phyloP scores from a whole-genome alignment of 257 asterid species.

The Mitragyna speciosa region DNA sequence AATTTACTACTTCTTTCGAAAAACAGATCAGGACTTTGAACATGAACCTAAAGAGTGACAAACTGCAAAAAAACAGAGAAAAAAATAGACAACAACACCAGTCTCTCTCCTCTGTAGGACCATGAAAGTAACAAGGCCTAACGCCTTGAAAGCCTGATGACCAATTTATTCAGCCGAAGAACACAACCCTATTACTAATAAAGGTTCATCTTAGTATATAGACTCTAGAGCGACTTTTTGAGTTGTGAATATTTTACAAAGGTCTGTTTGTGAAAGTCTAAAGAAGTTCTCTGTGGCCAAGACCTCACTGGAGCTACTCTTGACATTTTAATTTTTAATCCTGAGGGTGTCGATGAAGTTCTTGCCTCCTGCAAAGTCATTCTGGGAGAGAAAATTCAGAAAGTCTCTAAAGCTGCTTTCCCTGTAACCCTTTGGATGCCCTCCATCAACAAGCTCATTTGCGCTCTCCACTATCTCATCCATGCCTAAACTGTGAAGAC shows the following conservation, averaged over 20 bases:
- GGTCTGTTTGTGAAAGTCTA: background rate
- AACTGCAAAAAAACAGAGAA: background rate
- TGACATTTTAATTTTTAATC: constrained; percentile 9
- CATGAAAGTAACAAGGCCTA: background rate
- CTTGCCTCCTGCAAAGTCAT: constrained; percentile 38
- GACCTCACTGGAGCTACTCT: background rate
- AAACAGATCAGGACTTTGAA: background rate
- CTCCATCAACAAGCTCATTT: constrained; percentile 38
- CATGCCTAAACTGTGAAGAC: constrained; percentile 48
- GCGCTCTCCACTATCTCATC: constrained; percentile 42
- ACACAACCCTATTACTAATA: background rate
- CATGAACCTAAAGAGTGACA: background rate
- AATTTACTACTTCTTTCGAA: background rate
- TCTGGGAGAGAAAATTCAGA: constrained; percentile 35
- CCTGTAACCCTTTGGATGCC: constrained; percentile 29
- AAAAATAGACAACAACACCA: no score
- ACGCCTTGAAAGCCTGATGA: background rate
- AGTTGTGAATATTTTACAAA: no score
- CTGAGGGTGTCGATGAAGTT: constrained; percentile 35
- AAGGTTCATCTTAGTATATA: no score
- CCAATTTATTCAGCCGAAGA: background rate
- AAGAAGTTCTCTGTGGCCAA: background rate
- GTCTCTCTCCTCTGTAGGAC: background rate
- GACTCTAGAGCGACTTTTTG: no score
- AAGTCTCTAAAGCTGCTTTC: constrained; percentile 53